phyloP scores from a whole-genome alignment of 2,329 filamentous ascomycete genomes.

The Didymella keratinophila region DNA sequence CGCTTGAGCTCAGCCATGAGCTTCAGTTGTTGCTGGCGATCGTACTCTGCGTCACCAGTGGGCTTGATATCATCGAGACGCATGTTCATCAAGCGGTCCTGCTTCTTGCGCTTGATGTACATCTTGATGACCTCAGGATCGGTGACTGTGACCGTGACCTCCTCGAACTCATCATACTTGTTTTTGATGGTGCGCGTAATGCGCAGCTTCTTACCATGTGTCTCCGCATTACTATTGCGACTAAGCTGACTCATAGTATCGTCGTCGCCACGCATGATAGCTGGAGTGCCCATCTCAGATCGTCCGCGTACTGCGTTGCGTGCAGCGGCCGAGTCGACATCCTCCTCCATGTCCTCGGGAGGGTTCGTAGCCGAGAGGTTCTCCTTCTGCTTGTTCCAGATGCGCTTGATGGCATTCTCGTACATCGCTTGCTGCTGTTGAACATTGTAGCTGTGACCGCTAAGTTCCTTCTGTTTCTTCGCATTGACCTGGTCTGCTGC shows the following conservation, averaged over 20 bases:
- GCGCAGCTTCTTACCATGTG: slow-evolving; percentile 69
- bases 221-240: slow-evolving; percentile 64
- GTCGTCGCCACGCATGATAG: slow-evolving; percentile 64
- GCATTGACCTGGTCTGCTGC: slow-evolving; percentile 87
- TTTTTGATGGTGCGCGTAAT: slow-evolving; percentile 76
- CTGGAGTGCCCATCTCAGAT: slow-evolving; percentile 70
- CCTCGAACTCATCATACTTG: slow-evolving; percentile 69
- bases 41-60: slow-evolving; percentile 72
- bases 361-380: slow-evolving; percentile 78
- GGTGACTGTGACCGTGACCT: slow-evolving; percentile 65
- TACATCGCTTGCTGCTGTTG: slow-evolving; percentile 93
- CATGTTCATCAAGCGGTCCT: slow-evolving; percentile 74
- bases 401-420: slow-evolving; percentile 86
- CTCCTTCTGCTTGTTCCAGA: slow-evolving; percentile 87
- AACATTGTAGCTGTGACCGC: slow-evolving; percentile 97
- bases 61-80: slow-evolving; percentile 72
- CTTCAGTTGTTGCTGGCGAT: slow-evolving; percentile 68
- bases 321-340: slow-evolving; percentile 63
- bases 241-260: slow-evolving; percentile 70
- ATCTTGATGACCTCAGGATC: slow-evolving; percentile 68
- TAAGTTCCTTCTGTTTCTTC: slow-evolving; percentile 71
- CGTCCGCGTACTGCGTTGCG: slow-evolving; percentile 54
- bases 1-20: slow-evolving; percentile 79
- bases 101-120: slow-evolving; percentile 80
- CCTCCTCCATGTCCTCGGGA: slow-evolving; percentile 76